A percentile compares a stretch with the other conserved stretches of the same genome.
phyloP scores from a whole-genome alignment of 345 rosid species.

The Leavenworthia alabamica region DNA sequence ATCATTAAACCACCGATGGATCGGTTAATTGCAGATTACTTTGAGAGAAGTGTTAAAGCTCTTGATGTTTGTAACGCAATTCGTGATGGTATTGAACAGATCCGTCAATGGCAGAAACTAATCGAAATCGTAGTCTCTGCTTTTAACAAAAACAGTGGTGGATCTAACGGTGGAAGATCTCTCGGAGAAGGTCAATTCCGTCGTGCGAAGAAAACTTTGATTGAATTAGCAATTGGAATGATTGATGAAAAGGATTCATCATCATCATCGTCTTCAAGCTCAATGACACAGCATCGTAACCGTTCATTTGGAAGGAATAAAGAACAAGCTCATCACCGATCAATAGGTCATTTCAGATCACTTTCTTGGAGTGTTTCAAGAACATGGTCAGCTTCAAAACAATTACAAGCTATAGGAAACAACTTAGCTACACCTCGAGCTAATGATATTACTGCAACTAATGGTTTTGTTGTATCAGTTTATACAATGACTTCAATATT shows the following conservation, averaged over 20 bases:
- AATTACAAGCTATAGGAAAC: conserved; percentile 70
- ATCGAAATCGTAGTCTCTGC: conserved; percentile 73
- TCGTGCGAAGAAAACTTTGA: conserved; percentile 71
- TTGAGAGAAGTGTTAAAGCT: conserved; percentile 68
- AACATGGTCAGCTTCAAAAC: conserved; percentile 94
- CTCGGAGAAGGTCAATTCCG: conserved; percentile 80
- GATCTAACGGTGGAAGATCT: too few species aligned
- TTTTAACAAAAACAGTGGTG: conserved; percentile 31
- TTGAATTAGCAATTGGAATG: conserved; percentile 74
- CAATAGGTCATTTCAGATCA: conserved; percentile 73
- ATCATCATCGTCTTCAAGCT: too few species aligned
- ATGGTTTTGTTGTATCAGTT: conserved; percentile 60
- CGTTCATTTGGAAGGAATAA: conserved; percentile 68
- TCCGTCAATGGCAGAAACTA: conserved; percentile 65
- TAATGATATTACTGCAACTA: conserved; percentile 47
- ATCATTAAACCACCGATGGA: conserved; percentile 40
- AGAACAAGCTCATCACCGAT: conserved; percentile 32
- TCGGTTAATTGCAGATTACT: conserved; percentile 47
- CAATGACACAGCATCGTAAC: conserved; percentile 46
- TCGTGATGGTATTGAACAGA: conserved; percentile 73
- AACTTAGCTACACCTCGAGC: conserved; percentile 50
- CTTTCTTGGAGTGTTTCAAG: conserved; percentile 90
- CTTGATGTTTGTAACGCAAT: conserved; percentile 80
- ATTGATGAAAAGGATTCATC: conserved; percentile 70
- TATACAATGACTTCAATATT: conserved; percentile 60